Evolutionary conservation across 2,329 filamentous ascomycete genomes (phyloP).

Genomic region (Gaeumannomyces sp.): DNA sequence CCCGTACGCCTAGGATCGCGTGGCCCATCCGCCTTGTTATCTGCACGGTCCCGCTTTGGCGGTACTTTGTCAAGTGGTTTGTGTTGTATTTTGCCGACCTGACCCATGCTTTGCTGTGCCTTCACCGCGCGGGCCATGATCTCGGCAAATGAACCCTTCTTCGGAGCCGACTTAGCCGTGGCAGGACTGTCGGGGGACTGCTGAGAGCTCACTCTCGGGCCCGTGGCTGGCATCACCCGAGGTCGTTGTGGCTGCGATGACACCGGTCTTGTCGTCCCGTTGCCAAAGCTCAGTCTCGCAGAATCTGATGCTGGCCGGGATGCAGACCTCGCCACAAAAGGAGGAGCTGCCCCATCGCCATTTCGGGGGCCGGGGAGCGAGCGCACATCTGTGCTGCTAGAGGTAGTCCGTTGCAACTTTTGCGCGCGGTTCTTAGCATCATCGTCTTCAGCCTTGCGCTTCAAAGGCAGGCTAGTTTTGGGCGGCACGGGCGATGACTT

Average conservation of each 20-base stretch:
- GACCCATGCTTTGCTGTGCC: constrained; percentile 54
- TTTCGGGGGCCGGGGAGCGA: not conserved
- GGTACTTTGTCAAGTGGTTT: constrained; percentile 63
- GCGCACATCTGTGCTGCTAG: constrained; percentile 17
- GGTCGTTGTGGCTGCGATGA: not conserved
- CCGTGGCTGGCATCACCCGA: not conserved
- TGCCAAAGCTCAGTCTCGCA: not conserved
- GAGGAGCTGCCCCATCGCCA: not conserved
- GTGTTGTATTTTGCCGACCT: constrained; percentile 67
- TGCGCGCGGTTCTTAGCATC: constrained; percentile 28
- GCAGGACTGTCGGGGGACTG: constrained; percentile 13
- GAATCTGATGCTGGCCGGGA: not conserved
- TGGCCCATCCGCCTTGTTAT: constrained; percentile 37
- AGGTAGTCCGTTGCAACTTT: constrained; percentile 35
- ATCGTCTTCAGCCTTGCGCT: constrained; percentile 54
- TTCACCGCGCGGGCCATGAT: constrained; percentile 67
- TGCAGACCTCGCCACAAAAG: not conserved
- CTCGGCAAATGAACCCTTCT: constrained; percentile 69
- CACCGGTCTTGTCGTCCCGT: not conserved
- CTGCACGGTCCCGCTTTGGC: constrained; percentile 47
- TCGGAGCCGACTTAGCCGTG: constrained; percentile 43
- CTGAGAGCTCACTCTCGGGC: not conserved
- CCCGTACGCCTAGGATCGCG: constrained; percentile 14
- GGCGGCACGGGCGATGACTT: constrained; percentile 27
- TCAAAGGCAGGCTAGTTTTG: constrained; percentile 29